Evolutionary conservation across 2,329 filamentous ascomycete species (phyloP), one percentile per base, ranked within the genome.

Genomic region (Colletotrichum siamense): DNA sequence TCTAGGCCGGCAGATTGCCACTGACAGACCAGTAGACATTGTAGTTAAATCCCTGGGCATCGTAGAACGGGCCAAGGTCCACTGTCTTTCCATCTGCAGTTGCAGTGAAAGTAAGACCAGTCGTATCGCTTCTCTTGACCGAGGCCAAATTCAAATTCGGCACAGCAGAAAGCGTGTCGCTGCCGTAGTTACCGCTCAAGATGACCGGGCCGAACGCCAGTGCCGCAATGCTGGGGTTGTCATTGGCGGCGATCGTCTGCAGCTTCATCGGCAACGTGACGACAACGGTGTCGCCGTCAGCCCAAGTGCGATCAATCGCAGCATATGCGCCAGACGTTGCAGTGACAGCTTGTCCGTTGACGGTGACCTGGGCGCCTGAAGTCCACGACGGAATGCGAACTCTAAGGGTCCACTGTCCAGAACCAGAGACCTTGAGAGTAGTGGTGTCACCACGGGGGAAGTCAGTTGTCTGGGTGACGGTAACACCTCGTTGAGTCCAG

Each of bases 381-480:
- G 87, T 84, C 89, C 88, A 90, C 0, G 83, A 81, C 0, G 89
- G 89, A 30, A 90, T 87, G 24, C 89, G 86, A n/a, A 90, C 81
- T 4, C 81, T 81, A 36, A 89, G 80, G 5, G 82, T 83, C 72
- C 83, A 82, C 0, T 77, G 72, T 73, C 82, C 85, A 8, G 79
- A 70, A 6, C 83, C 82, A 3, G 76, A 73, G 7, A 90, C 78
- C 2, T 81, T 83, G 22, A 90, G 73, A 1, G 82, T 86, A 0
- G 83, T 84, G 0, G 84, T 85, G 74, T 88, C 87, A 3, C 77
- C 77, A 3, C 84, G 81, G 0, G 89, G 89, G 68, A 85, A 89
- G 0, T 80, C 81, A 0, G 88, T 89, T 5, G 80, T 80, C 79
- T 90, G 88, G 0, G 81, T 84, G 22, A 90, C 73, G 1, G 81